Evolutionary conservation across 768 basidiomycete genomes (phyloP).

Genomic region (Strobilomyces dryophilus): DNA sequence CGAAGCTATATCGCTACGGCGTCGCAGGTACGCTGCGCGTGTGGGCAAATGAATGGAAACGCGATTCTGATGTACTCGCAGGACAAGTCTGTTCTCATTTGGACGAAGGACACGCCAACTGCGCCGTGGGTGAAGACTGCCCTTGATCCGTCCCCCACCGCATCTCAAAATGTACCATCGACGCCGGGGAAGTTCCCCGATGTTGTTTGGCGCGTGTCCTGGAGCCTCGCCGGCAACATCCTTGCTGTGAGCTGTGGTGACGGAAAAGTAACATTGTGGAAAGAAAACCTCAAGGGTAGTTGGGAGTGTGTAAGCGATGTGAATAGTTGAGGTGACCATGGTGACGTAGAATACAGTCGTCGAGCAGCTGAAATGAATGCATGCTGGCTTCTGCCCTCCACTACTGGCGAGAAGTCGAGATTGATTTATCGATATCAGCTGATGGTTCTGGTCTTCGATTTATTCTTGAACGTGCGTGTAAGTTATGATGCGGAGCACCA

Average conservation of each 20-base stretch:
- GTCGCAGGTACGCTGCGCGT: constrained; percentile 56
- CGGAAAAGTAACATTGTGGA: constrained; percentile 97
- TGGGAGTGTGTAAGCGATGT: constrained; percentile 99
- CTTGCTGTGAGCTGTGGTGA: constrained; percentile 97
- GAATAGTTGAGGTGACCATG: constrained; percentile 53
- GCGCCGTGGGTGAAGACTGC: constrained; percentile 77
- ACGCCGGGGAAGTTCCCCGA: constrained; percentile 86
- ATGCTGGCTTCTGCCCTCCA: too few relatives aligned
- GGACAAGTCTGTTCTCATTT: constrained; percentile 87
- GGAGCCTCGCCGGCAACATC: constrained; percentile 95
- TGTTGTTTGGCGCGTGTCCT: constrained; percentile 98
- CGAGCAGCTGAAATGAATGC: too few relatives aligned
- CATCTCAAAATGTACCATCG: constrained; percentile 40
- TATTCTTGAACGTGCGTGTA: too few relatives aligned
- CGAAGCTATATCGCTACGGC: constrained; percentile 95
- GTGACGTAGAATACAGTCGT: not conserved
- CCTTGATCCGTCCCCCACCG: constrained; percentile 64
- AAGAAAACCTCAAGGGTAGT: constrained; percentile 89
- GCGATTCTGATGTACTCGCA: constrained; percentile 13
- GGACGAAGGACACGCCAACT: constrained; percentile 79
- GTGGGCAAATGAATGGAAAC: not conserved
- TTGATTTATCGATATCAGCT: too few relatives aligned
- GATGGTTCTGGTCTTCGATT: too few relatives aligned
- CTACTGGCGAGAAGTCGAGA: too few relatives aligned
- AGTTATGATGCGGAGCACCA: too few relatives aligned